Base-by-base conservation (phyloP, 768 basidiomycete genomes). In the Macrolepiota fuliginosa region DNA sequence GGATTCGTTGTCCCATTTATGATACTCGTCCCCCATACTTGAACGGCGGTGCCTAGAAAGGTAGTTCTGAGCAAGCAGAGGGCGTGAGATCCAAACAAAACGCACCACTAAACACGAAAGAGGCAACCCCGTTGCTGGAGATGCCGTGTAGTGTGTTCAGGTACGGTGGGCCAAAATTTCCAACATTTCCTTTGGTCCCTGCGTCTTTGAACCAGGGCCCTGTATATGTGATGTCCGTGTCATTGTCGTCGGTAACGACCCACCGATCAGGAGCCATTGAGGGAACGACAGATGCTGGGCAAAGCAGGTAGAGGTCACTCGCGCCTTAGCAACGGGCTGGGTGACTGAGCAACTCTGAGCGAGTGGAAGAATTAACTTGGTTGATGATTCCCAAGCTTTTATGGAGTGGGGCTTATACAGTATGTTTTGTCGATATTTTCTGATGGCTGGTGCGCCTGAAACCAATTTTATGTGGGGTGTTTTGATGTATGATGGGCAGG, bases 241-340 rank as follows among this genome's bases (percentile, higher is more conserved):
- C 70, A 2, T 70, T 69, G 56, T 79, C 77, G 63, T 79, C 75
- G 1, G 77, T 67, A 17, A 76, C 64, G 25, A 74, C 68, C 66
- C 68, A 70, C 42, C 74, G 73, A 45, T 49, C 24, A 7, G 47
- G 47, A 49, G 47, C 47, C 47, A 49, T 49, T 4, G 22, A 19
- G 22, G 22, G 47, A 49, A 19, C 12, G 47, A 27, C 0, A 49
- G 25, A 15, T 45, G 7, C 24, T 49, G 47, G 12, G 42, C 17
- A 45, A n/a, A 45, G 42, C 13, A 15, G 15, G 17, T 0, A 45
- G 47, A 27, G 24, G 47, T 24, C 24, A 15, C 47, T 49, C 47
- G 24, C 3, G 25, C 22, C 9, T 19, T 32, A 7, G 42, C 17
- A 7, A 15, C 42, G 6, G 25, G 22, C 4, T 19, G 24, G 10